A percentile compares a stretch with the other conserved stretches of the same genome.
These are phyloP conservation scores for Gossypium ekmanianum DNA, from an alignment of 345 rosid species.

Conservation along the genomic window DNA sequence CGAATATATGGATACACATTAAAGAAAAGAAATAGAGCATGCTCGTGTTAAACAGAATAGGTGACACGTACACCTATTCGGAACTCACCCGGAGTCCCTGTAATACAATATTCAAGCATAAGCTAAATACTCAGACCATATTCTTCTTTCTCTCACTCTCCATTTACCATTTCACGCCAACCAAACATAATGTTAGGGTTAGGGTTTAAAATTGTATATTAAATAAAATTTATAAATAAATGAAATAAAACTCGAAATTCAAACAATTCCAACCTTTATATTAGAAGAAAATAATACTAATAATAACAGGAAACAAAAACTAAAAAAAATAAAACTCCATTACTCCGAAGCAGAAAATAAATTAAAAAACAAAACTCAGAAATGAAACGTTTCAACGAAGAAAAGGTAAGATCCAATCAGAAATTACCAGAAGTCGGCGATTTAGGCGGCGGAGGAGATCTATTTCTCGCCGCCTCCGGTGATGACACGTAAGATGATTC, in stretches of 20 bases:
- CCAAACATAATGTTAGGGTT: slow-evolving; percentile 9
- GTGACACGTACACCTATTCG: not conserved
- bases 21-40: not conserved
- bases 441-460: slow-evolving; percentile 65
- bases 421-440: slow-evolving; percentile 67
- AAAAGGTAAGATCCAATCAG: slow-evolving; percentile 43
- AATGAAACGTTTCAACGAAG: not conserved
- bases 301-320: not conserved
- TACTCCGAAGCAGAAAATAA: not conserved
- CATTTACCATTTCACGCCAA: not conserved
- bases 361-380: not conserved
- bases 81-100: not conserved
- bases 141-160: not conserved
- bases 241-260: not conserved
- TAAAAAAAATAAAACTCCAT: not conserved
- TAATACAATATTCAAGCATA: not conserved
- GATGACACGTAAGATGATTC: slow-evolving; percentile 78
- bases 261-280: not conserved
- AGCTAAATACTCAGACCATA: not conserved
- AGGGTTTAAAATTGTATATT: slow-evolving; percentile 14
- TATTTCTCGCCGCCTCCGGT: slow-evolving; percentile 62
- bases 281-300: not conserved
- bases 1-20: not conserved
- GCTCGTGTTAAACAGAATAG: too few relatives aligned
- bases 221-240: not conserved